Evolutionary conservation across 2,329 filamentous ascomycete genomes (phyloP).

Genomic region (Cephalotrichum gorgonifer): DNA sequence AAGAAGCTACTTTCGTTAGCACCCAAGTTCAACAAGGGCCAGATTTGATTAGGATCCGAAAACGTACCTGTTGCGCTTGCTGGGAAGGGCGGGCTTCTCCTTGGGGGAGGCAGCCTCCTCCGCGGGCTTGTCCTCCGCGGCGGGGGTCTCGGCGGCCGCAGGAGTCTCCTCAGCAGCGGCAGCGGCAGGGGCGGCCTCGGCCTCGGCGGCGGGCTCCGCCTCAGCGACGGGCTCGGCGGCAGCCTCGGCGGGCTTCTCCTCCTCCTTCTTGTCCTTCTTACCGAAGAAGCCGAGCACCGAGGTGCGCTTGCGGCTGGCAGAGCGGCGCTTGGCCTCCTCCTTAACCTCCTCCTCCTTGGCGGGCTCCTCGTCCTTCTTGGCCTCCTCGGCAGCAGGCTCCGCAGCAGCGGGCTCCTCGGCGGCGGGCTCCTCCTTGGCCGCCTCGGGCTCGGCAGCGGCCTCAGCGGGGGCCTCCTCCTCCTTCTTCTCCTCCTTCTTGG

Average conservation of each 20-base stretch:
- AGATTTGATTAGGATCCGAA: conserved; percentile 12
- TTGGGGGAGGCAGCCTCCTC: conserved; percentile 22
- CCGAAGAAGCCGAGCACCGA: conserved; percentile 52
- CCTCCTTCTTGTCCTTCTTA: conserved; percentile 39
- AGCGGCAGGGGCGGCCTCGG: neutral
- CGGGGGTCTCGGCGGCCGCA: conserved; percentile 14
- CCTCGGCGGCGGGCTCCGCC: conserved; percentile 15
- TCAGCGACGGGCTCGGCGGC: conserved; percentile 12
- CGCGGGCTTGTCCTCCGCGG: conserved; percentile 20
- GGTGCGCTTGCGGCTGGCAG: conserved; percentile 53
- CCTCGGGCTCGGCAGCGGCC: conserved; percentile 13
- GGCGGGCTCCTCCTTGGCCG: conserved; percentile 23
- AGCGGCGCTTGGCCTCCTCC: conserved; percentile 52
- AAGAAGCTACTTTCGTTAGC: conserved; percentile 30
- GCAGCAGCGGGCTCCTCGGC: too few relatives aligned
- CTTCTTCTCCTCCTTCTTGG: conserved; percentile 30
- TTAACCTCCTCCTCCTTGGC: conserved; percentile 28
- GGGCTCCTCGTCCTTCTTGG: conserved; percentile 24
- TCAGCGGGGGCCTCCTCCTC: conserved; percentile 25
- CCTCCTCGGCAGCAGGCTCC: conserved; percentile 24
- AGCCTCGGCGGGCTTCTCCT: conserved; percentile 15
- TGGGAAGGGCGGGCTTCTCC: conserved; percentile 37
- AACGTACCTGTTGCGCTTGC: conserved; percentile 36
- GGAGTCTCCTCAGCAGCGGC: conserved; percentile 10
- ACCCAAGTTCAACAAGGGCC: conserved; percentile 12